Percentiles rank a stretch among this genome's conserved stretches.
These are phyloP conservation scores for Pythium aquatile DNA, from an alignment of 352 stramenopile species.

Conservation along the genomic window DNA sequence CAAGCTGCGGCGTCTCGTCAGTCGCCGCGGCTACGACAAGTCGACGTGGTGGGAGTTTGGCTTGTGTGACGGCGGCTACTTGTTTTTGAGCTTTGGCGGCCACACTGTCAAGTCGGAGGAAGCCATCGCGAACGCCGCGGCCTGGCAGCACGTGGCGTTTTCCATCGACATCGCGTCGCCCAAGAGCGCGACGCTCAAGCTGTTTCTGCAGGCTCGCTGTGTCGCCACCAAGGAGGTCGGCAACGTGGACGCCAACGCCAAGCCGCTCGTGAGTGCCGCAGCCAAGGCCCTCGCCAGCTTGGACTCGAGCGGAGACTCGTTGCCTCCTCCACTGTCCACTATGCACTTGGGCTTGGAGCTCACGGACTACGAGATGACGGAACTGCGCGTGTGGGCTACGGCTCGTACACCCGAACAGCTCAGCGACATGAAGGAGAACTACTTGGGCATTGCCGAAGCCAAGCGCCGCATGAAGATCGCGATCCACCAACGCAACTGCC, in stretches of 20 bases:
- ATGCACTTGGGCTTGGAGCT: slow-evolving; percentile 50
- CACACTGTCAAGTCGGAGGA: slow-evolving; percentile 48
- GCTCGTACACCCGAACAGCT: slow-evolving; percentile 70
- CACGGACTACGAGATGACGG: slow-evolving; percentile 63
- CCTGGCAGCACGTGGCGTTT: slow-evolving; percentile 75
- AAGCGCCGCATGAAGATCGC: slow-evolving; percentile 84
- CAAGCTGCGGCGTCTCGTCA: slow-evolving; percentile 14
- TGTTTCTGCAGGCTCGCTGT: slow-evolving; percentile 59
- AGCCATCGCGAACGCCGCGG: slow-evolving; percentile 34
- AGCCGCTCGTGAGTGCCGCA: slow-evolving; percentile 12
- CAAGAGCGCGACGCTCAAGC: slow-evolving; percentile 46
- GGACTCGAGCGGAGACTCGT: not conserved
- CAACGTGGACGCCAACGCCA: slow-evolving; percentile 35
- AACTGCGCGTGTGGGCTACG: slow-evolving; percentile 77
- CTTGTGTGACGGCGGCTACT: slow-evolving; percentile 38
- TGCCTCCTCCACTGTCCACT: slow-evolving; percentile 37
- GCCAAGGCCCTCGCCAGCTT: slow-evolving; percentile 11
- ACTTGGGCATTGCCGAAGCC: slow-evolving; percentile 76
- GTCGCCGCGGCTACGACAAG: slow-evolving; percentile 14
- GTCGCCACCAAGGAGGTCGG: slow-evolving; percentile 48
- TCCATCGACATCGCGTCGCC: slow-evolving; percentile 56
- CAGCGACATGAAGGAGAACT: slow-evolving; percentile 86
- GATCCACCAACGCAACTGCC: slow-evolving; percentile 83
- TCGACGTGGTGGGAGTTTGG: slow-evolving; percentile 45
- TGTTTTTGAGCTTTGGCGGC: slow-evolving; percentile 48